Evolutionary conservation across 192 early-diverging fungal genomes (phyloP).

Genomic region (Geranomyces variabilis): DNA sequence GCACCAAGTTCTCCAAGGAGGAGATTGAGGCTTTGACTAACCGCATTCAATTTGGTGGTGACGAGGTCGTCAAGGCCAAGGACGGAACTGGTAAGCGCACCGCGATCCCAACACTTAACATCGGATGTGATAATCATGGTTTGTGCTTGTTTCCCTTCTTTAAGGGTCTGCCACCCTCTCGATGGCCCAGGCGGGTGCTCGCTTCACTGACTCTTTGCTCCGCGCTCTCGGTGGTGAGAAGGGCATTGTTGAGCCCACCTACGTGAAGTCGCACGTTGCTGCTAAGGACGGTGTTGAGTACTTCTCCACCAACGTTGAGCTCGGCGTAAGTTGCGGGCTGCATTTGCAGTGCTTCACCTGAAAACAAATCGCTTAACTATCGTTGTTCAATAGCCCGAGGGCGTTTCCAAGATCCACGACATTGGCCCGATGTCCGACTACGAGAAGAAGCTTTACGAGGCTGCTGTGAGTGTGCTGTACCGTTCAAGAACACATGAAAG

Average conservation of each 20-base stretch:
- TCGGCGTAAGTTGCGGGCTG: constrained; percentile 45
- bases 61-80: constrained; percentile 99
- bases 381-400: constrained; percentile 45
- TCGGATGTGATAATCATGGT: too few relatives aligned
- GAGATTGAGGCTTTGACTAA: constrained; percentile 86
- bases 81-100: constrained; percentile 71
- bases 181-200: constrained; percentile 67
- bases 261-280: constrained; percentile 74
- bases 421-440: constrained; percentile 72
- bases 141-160: too few relatives aligned
- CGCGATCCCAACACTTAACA: background rate
- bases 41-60: constrained; percentile 97
- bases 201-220: constrained; percentile 88
- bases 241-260: constrained; percentile 88
- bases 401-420: constrained; percentile 86
- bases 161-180: constrained; percentile 62
- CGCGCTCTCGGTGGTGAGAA: constrained; percentile 78
- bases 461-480: constrained; percentile 41
- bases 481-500: too few relatives aligned
- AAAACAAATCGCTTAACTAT: background rate
- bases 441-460: constrained; percentile 79
- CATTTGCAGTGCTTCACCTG: background rate
- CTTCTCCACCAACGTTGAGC: constrained; percentile 67
- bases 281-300: constrained; percentile 60
- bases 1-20: constrained; percentile 73